Evolutionary conservation across 768 basidiomycete genomes (phyloP), one percentile per base, ranked within the genome.

Genomic region (Psilocybe tampanensis): DNA sequence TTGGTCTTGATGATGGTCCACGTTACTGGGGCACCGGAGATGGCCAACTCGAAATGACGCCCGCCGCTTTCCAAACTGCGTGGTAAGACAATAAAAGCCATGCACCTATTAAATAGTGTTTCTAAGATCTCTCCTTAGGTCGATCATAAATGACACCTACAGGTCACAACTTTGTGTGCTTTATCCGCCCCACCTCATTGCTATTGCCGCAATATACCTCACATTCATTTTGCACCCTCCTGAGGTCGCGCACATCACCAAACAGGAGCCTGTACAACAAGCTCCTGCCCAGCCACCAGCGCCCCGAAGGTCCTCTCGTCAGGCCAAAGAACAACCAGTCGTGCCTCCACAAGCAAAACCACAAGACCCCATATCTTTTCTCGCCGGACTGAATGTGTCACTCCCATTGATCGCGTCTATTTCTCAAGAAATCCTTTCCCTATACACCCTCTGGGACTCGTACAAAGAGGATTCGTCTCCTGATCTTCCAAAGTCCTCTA

Each of bases 61-160:
- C 87, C 51, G 81, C 82, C 3, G 89, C 91, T 0, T 70, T 98
- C 21, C 95, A 98, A 68, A 88, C 89, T 49, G 92, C 94, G n/a
- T 96, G 95, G 96, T 94, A 68, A 21, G 86, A 70, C n/a, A n/a
- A 39, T 44, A 8, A 13, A 11, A 17, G 34, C 44, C 23, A 44
- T 43, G 26, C 2, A 19, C 15, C 26, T 44, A 22, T 42, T 44
- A n/a, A n/a, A n/a, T 15, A 17, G 8, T 39, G 15, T 15, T 48
- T 22, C 59, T 92, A 89, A 88, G 91, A 26, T 5, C 18, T 4
- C 41, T 18, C 18, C 24, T 24, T 60, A 97, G 95, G 92, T 95
- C 94, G 69, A 86, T 98, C 68, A 85, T 99, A 67, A 99, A 98
- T 74, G 96, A 98, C 71, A 94, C 92, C 0, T 98, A 94, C 67